Evolutionary conservation across 345 rosid genomes (phyloP), one percentile per base, ranked within the genome.

Genomic region (Mallotus nudiflorus): DNA sequence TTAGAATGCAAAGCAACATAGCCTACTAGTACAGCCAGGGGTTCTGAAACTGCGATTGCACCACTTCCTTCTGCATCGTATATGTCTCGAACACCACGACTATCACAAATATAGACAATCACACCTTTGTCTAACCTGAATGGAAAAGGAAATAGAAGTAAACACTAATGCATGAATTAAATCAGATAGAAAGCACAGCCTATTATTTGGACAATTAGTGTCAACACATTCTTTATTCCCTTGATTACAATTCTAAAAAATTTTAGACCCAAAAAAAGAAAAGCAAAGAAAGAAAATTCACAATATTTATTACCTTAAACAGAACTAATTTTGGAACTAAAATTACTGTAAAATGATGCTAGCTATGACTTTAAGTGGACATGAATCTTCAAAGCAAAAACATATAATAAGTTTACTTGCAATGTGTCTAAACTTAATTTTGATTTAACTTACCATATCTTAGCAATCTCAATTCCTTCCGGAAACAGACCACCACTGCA

Each of bases 401-500:
- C 7, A 62, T 15, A 44, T 44, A 18, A 27, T 15, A 45, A 15
- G 20, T 37, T 16, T 11, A 49, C 27, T 48, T 20, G 6, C 13
- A 68, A 61, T 16, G 29, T 33, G 14, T 56, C 9, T 19, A 39
- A 35, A 24, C 71, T 49, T 16, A 19, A 1, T 22, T 29, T 61
- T 40, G 6, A 20, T 59, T 67, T 64, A 63, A 74, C 88, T 82
- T 80, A 94, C 98, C 98, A 94, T 51, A 94, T 80, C 76, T 88
- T 91, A 71, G 98, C 96, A 78, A 88, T 91, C 83, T 94, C 96
- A 62, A 94, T 84, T 76, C 97, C 98, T 87, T 94, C 97, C 1
- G 98, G 98, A 69, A 94, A 94, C 59, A 89, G 87, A 67, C 98
- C 98, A 6, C 98, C 97, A 40, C 98, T 94, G 95, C 89, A 86